These are phyloP conservation scores for Shiraia bambusicola DNA, from an alignment of 2,329 filamentous ascomycete species.

Conservation along the genomic window DNA sequence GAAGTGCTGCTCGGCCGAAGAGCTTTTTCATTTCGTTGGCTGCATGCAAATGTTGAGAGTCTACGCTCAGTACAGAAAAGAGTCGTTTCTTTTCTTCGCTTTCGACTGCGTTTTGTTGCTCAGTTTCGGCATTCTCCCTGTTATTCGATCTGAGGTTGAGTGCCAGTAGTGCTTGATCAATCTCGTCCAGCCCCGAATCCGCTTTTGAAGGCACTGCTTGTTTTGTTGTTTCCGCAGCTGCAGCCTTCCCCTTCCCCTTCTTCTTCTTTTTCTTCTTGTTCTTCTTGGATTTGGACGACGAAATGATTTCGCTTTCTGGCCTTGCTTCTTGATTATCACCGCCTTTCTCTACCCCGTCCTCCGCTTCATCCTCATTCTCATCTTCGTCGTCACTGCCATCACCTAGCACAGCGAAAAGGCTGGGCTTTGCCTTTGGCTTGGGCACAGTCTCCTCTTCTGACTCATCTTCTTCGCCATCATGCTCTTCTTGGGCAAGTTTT, in stretches of 20 bases:
- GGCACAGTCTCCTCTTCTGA: conserved; percentile 43
- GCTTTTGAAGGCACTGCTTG: conserved; percentile 12
- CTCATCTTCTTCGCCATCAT: conserved; percentile 41
- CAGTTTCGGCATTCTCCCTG: conserved; percentile 18
- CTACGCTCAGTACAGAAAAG: conserved; percentile 59
- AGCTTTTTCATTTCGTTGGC: conserved; percentile 86
- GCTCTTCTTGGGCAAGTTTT: conserved; percentile 36
- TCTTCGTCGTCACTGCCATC: conserved; percentile 45
- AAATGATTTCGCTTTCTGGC: conserved; percentile 22
- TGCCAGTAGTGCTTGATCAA: conserved; percentile 64
- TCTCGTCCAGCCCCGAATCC: conserved; percentile 59
- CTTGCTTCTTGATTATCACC: conserved; percentile 38
- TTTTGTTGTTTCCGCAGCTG: conserved; percentile 23
- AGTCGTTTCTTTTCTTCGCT: conserved; percentile 51
- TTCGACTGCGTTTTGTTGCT: conserved; percentile 18
- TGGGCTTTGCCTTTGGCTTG: conserved; percentile 39
- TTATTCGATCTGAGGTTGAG: conserved; percentile 47
- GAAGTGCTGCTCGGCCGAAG: conserved; percentile 66
- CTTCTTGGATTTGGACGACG: conserved; percentile 41
- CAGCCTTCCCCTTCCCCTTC: conserved; percentile 52
- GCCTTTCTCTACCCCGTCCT: conserved; percentile 37
- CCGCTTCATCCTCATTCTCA: conserved; percentile 39
- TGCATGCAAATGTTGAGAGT: conserved; percentile 76
- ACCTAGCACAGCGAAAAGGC: conserved; percentile 51
- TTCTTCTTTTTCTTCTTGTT: conserved; percentile 66